Percentiles rank a stretch among this genome's conserved stretches.
These are phyloP conservation scores for Penicillium hesseltinei DNA, from an alignment of 2,329 filamentous ascomycete genomes.

Conservation along the genomic window DNA sequence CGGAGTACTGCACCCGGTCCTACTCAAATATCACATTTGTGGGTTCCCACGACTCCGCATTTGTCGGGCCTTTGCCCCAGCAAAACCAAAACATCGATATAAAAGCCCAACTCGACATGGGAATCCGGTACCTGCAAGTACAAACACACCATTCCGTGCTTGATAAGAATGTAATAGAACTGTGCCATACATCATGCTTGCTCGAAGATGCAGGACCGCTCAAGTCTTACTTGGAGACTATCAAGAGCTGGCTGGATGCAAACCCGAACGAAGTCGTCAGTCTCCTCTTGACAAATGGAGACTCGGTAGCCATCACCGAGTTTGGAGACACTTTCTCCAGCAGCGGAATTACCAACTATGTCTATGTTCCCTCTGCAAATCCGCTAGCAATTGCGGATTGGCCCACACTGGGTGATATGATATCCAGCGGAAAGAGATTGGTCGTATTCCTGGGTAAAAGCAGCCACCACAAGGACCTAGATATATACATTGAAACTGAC, in stretches of 20 bases:
- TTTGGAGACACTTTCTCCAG: slow-evolving; percentile 36
- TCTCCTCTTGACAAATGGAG: slow-evolving; percentile 62
- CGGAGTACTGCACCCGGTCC: slow-evolving; percentile 54
- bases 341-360: slow-evolving; percentile 34
- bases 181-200: slow-evolving; percentile 65
- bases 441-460: slow-evolving; percentile 44
- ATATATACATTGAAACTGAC: background rate
- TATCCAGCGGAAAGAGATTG: slow-evolving; percentile 42
- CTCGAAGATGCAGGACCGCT: slow-evolving; percentile 60
- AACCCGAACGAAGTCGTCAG: slow-evolving; percentile 63
- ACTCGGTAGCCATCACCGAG: slow-evolving; percentile 38
- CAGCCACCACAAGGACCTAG: background rate
- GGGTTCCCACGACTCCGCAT: slow-evolving; percentile 65
- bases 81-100: slow-evolving; percentile 63
- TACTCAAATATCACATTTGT: slow-evolving; percentile 63
- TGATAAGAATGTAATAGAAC: slow-evolving; percentile 50
- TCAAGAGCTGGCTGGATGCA: slow-evolving; percentile 60
- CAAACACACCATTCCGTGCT: slow-evolving; percentile 57
- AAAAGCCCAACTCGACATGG: slow-evolving; percentile 58
- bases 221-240: slow-evolving; percentile 52
- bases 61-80: slow-evolving; percentile 55
- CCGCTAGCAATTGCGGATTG: slow-evolving; percentile 39
- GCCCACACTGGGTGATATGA: slow-evolving; percentile 46
- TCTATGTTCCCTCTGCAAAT: slow-evolving; percentile 37
- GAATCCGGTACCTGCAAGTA: slow-evolving; percentile 63